Conservation (phyloP, 2,329 filamentous ascomycete genomes). For the Phyllosticta ampelicida region DNA sequence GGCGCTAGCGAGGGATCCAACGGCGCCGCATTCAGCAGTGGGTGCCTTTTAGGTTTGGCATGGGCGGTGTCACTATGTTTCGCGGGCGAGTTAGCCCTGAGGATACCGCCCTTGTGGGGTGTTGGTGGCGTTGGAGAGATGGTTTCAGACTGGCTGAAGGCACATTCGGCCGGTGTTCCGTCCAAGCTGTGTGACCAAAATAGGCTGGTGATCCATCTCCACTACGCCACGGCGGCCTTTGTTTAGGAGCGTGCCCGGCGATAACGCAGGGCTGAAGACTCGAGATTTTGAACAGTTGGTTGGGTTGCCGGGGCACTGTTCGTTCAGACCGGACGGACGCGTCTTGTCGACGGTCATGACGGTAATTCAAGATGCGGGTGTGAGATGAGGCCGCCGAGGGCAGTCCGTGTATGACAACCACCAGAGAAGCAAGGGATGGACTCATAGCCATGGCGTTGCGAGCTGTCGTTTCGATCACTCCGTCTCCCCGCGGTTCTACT, state of each 20-base stretch:
- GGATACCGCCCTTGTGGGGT: constrained; percentile 9
- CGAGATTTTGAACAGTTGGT: not conserved
- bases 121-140: constrained; percentile 11
- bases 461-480: not conserved
- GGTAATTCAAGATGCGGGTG: not conserved
- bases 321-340: no score
- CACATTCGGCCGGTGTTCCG: constrained; percentile 7
- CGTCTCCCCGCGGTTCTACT: not conserved
- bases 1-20: not conserved
- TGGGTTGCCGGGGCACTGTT: not conserved
- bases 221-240: constrained; percentile 9
- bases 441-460: not conserved
- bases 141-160: constrained; percentile 7
- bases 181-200: constrained; percentile 9
- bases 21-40: not conserved
- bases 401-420: not conserved
- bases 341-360: not conserved
- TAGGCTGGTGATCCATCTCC: constrained; percentile 10
- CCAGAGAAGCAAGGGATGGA: not conserved
- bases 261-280: not conserved
- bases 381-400: not conserved
- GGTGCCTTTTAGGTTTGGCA: not conserved
- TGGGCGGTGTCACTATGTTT: constrained; percentile 9
- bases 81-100: constrained; percentile 7
- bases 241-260: constrained; percentile 1